Evolutionary conservation across 139 green algal genomes (phyloP).

Genomic region (Mesostigma viride): DNA sequence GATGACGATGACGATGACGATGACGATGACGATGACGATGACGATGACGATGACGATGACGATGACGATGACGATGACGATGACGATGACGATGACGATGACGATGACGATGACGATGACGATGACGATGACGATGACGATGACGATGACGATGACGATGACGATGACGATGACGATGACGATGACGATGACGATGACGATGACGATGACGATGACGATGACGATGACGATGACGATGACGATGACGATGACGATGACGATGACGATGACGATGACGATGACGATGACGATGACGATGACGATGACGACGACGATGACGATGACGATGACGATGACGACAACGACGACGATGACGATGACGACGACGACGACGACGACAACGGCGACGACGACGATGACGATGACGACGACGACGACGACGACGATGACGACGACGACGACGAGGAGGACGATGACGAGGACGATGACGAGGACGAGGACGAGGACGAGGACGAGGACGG

Average conservation of each 20-base stretch:
- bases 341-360: conserved; percentile 3
- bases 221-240: not conserved
- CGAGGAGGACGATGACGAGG: not conserved
- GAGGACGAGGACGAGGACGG: too few species aligned
- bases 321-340: not conserved
- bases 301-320: conserved; percentile 1
- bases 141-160: conserved; percentile 4
- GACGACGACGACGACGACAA: not conserved
- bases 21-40: not conserved
- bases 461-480: not conserved
- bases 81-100: conserved; percentile 4
- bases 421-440: not conserved
- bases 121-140: conserved; percentile 4
- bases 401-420: conserved; percentile 1
- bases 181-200: not conserved
- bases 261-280: conserved; percentile 1
- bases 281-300: conserved; percentile 2
- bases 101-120: not conserved
- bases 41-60: conserved; percentile 4
- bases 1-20: not conserved
- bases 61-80: conserved; percentile 4
- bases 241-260: conserved; percentile 3
- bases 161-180: conserved; percentile 2
- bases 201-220: conserved; percentile 2
- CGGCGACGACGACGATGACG: not conserved